phyloP scores from a whole-genome alignment of 2,329 filamentous ascomycete genomes.

The Delphinella strobiligena region DNA sequence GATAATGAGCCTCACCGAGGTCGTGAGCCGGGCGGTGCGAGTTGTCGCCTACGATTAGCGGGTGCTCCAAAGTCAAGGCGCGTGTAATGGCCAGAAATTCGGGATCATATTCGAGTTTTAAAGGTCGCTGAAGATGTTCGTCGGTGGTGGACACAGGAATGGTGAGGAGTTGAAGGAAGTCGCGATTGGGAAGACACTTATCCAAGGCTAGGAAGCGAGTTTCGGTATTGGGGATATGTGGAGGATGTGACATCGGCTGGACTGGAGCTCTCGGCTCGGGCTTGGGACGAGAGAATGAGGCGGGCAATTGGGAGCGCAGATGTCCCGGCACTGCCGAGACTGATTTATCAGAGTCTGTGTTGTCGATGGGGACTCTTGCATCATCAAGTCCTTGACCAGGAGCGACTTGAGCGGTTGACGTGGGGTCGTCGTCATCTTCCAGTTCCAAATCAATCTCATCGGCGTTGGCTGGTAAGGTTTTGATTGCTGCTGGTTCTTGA shows the following conservation, averaged over 20 bases:
- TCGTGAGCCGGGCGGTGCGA: constrained; percentile 43
- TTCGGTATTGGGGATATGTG: constrained; percentile 61
- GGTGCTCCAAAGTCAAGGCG: constrained; percentile 51
- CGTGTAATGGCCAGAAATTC: constrained; percentile 95
- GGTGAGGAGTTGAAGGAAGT: constrained; percentile 71
- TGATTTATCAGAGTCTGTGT: constrained; percentile 4
- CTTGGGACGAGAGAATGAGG: constrained; percentile 48
- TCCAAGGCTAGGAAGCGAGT: constrained; percentile 84
- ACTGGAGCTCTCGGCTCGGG: constrained; percentile 16
- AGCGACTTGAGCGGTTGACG: constrained; percentile 11
- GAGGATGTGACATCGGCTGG: constrained; percentile 53
- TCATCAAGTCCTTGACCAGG: constrained; percentile 15
- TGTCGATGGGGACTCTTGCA: constrained; percentile 15
- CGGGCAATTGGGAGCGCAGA: constrained; percentile 62
- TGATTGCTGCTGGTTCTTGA: constrained; percentile 9
- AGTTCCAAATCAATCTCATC: constrained; percentile 32
- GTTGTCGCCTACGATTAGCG: constrained; percentile 47
- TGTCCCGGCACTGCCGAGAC: constrained; percentile 43
- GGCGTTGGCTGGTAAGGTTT: constrained; percentile 16
- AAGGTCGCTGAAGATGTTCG: constrained; percentile 31
- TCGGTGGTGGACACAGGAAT: constrained; percentile 32
- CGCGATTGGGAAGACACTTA: constrained; percentile 69
- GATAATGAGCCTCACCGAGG: constrained; percentile 57
- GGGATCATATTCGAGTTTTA: constrained; percentile 66
- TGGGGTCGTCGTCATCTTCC: constrained; percentile 13